A percentile compares a stretch with the other conserved stretches of the same genome.
Conservation (phyloP, 208 protist species). For the Angomonas deanei region DNA sequence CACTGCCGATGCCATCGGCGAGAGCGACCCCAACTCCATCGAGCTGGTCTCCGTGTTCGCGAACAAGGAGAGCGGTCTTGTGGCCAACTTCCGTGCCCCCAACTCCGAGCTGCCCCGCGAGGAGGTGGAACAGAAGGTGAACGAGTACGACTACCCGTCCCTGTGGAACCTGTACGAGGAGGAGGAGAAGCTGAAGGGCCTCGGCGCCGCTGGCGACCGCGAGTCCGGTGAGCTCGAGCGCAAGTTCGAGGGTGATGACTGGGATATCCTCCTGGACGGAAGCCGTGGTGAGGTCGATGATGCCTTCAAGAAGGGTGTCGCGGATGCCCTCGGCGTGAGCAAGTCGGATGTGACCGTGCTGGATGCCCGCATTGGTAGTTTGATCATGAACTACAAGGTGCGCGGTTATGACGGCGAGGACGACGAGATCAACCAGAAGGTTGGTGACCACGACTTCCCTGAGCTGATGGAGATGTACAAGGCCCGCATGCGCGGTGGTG, state of each 20-base stretch:
- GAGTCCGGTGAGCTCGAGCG: conserved; percentile 47
- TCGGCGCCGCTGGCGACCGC: conserved; percentile 5
- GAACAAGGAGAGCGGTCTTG: conserved; percentile 6
- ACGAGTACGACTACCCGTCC: conserved; percentile 15
- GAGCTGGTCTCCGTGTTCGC: conserved; percentile 5
- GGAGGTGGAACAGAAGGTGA: conserved; percentile 1
- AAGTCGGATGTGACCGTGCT: conserved; percentile 28
- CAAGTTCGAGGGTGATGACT: conserved; percentile 58
- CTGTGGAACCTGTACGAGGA: conserved; percentile 19
- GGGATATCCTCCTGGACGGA: conserved; percentile 42
- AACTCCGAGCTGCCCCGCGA: background rate
- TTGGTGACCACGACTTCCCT: conserved; percentile 36
- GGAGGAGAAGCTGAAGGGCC: background rate
- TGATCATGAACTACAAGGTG: conserved; percentile 46
- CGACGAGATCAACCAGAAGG: conserved; percentile 23
- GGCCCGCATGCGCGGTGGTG: conserved; percentile 15
- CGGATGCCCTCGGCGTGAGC: conserved; percentile 27
- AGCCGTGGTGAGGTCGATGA: conserved; percentile 30
- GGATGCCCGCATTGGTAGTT: conserved; percentile 30
- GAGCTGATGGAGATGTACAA: conserved; percentile 34
- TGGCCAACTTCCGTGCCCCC: conserved; percentile 9
- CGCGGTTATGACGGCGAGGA: conserved; percentile 21
- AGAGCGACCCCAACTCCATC: conserved; percentile 5
- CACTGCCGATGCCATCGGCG: conserved; percentile 10
- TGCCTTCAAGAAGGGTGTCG: conserved; percentile 36